Evolutionary conservation across 441 rosid genomes (phyloP).

Genomic region (Adansonia madagascariensis): DNA sequence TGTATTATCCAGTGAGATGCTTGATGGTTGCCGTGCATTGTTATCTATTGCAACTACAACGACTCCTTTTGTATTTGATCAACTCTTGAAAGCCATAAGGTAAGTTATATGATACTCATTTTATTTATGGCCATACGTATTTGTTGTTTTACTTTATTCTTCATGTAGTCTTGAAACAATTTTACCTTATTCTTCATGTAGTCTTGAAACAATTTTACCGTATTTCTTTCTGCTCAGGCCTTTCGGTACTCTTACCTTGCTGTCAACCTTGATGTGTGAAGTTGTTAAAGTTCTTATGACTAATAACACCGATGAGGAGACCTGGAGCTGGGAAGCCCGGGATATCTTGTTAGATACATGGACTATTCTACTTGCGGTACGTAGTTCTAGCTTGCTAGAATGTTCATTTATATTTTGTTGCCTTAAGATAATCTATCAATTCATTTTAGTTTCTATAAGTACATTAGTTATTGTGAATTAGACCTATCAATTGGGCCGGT

Average conservation of each 20-base stretch:
- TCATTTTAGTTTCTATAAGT: constrained; percentile 15
- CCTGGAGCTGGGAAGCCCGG: constrained; percentile 98
- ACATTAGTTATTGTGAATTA: not conserved
- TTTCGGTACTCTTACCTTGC: constrained; percentile 78
- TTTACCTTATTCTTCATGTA: constrained; percentile 10
- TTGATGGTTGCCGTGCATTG: constrained; percentile 97
- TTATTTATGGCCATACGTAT: constrained; percentile 13
- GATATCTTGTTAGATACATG: constrained; percentile 96
- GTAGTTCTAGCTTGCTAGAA: constrained; percentile 16
- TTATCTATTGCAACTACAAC: constrained; percentile 82
- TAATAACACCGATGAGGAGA: constrained; percentile 68
- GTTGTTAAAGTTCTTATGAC: constrained; percentile 78
- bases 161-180: constrained; percentile 20
- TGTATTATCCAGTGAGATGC: constrained; percentile 76
- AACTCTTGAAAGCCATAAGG: constrained; percentile 84
- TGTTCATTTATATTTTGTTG: constrained; percentile 17
- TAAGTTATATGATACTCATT: constrained; percentile 35
- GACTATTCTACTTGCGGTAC: constrained; percentile 85
- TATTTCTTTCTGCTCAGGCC: constrained; percentile 60
- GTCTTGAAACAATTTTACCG: constrained; percentile 14
- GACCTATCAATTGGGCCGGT: not conserved
- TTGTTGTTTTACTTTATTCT: constrained; percentile 21
- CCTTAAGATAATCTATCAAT: constrained; percentile 13
- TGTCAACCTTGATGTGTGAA: constrained; percentile 90
- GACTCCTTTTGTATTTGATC: constrained; percentile 68